A percentile compares a stretch with the other conserved stretches of the same genome.
Conservation (phyloP, 257 asterid genomes). For the Solanum gracilifrons region DNA sequence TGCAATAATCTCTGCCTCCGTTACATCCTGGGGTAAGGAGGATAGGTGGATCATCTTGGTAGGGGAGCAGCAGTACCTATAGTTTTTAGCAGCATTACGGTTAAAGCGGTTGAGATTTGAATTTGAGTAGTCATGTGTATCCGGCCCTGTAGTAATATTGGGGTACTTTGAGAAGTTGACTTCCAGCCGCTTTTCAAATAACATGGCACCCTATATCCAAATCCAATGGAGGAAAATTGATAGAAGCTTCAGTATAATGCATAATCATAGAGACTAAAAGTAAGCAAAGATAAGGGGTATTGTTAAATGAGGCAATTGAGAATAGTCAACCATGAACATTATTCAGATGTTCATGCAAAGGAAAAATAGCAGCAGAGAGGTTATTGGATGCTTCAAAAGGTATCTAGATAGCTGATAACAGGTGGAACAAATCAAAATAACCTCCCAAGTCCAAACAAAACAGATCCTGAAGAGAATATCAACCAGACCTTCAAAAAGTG, state of each 20-base stretch:
- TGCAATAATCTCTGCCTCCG: slow-evolving; percentile 59
- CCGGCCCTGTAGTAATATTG: slow-evolving; percentile 78
- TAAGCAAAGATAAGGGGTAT: not conserved
- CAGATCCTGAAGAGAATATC: not conserved
- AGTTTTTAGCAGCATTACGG: slow-evolving; percentile 90
- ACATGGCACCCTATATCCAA: slow-evolving; percentile 56
- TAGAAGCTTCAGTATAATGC: not conserved
- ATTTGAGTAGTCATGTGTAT: slow-evolving; percentile 84
- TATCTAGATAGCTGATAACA: not conserved
- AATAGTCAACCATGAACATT: not conserved
- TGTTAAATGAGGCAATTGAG: not conserved
- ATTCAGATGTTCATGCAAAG: not conserved
- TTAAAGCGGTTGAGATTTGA: slow-evolving; percentile 95
- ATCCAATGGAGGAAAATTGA: not conserved
- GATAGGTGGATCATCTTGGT: slow-evolving; percentile 95
- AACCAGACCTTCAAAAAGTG: slow-evolving; percentile 78
- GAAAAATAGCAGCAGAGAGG: not conserved
- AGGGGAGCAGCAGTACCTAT: slow-evolving; percentile 92
- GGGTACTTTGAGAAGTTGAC: slow-evolving; percentile 84
- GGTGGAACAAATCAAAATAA: not conserved
- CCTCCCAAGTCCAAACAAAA: not conserved
- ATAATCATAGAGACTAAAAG: not conserved
- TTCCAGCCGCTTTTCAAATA: slow-evolving; percentile 91
- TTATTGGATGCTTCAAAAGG: not conserved
- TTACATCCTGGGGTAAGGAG: slow-evolving; percentile 76